Base-by-base conservation (phyloP, 2,329 filamentous ascomycete genomes). In the Epichloe amarillans region DNA sequence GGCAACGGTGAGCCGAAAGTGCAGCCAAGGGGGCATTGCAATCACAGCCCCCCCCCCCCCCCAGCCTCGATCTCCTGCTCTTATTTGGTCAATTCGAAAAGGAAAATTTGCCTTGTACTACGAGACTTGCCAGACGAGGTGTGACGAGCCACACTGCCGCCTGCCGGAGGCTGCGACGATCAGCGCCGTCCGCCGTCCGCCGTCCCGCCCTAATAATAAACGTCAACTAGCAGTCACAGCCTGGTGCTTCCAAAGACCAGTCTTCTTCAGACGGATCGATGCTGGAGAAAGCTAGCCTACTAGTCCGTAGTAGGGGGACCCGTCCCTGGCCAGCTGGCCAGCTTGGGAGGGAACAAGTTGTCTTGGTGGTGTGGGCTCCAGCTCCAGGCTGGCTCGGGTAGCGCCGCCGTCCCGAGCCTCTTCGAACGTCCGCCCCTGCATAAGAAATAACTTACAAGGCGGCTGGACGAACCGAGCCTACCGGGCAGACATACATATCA, bases 381-480 rank as follows among this genome's bases (percentile, higher is more conserved):
- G 33, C 11, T 45, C 36, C 46, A 43, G 39, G 30, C 40, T 41
- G 35, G 36, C 45, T 49, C 52, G 52, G 52, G 49, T 49, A 51
- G 49, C 49, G 52, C 52, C 52, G 52, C 48, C 45, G 49, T 46
- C 36, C 48, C 45, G 49, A 46, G 39, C 49, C 50, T 53, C 45
- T 53, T 17, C 21, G 37, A 33, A 33, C 30, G 33, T 19, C 14
- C 26, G 39, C 23, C 15, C 35, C 38, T 49, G 41, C 48, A 21
- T 37, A 30, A 11, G 3, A 30, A 11, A 11, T 4, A 30, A 30
- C 26, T 30, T 30, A 30, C 4, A 30, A 30, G 26, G 26, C 26
- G 26, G 26, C 26, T 30, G 10, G 26, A 30, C 8, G 8, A 30
- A 30, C 8, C 26, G 26, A 30, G 26, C 10, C 26, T 11, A n/a